Evolutionary conservation across 495 filamentous ascomycete genomes (phyloP).

Genomic region (Haplographium delicatum): DNA sequence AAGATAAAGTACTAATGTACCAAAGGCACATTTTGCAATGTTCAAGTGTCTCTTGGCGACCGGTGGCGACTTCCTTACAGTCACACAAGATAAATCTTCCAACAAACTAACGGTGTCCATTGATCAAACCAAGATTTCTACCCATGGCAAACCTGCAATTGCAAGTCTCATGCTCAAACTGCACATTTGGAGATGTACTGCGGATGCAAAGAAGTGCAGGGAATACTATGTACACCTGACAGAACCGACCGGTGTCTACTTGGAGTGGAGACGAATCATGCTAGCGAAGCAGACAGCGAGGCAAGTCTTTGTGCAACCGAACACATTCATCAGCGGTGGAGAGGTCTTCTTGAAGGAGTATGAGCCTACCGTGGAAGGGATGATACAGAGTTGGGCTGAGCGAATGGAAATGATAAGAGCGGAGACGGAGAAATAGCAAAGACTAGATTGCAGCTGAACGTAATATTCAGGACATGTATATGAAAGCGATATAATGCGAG

Average conservation of each 20-base stretch:
- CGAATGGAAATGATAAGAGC: conserved; percentile 10
- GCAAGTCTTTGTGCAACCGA: conserved; percentile 39
- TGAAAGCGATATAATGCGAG: no score
- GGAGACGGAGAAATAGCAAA: background rate
- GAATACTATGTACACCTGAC: conserved; percentile 25
- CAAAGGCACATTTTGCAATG: conserved; percentile 4
- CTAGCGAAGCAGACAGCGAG: conserved; percentile 26
- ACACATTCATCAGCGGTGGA: conserved; percentile 35
- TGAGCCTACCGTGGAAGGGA: conserved; percentile 31
- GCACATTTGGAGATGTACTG: conserved; percentile 45
- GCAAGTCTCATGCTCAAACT: conserved; percentile 37
- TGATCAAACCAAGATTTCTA: conserved; percentile 32
- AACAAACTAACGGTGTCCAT: conserved; percentile 30
- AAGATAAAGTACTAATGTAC: background rate
- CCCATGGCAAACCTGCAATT: conserved; percentile 37
- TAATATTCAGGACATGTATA: background rate
- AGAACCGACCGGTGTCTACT: conserved; percentile 31
- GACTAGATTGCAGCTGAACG: background rate
- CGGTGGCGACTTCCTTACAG: conserved; percentile 28
- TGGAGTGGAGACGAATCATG: conserved; percentile 35
- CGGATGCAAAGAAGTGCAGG: conserved; percentile 27
- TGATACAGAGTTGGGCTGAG: conserved; percentile 43
- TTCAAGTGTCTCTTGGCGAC: conserved; percentile 30
- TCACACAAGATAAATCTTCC: conserved; percentile 12
- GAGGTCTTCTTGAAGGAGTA: conserved; percentile 39